These are phyloP conservation scores for Fusarium odoratissimum DNA, from an alignment of 2,329 filamentous ascomycete species.

Conservation along the genomic window DNA sequence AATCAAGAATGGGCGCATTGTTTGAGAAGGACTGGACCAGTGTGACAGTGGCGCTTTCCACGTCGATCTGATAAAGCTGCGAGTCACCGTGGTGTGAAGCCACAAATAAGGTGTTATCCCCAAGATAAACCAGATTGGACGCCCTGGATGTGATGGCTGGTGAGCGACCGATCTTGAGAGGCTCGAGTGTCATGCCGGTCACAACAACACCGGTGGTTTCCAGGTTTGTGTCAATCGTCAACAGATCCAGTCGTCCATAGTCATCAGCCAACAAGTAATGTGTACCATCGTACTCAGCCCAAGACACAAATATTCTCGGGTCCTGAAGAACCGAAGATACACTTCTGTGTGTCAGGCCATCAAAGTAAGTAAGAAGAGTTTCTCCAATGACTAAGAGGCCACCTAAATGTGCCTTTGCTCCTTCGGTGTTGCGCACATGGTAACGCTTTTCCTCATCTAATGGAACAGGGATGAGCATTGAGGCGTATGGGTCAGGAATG, in stretches of 20 bases:
- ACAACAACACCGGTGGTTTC: conserved; percentile 75
- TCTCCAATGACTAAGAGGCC: conserved; percentile 82
- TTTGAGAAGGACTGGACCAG: conserved; percentile 78
- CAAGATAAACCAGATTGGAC: conserved; percentile 81
- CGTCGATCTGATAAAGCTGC: conserved; percentile 75
- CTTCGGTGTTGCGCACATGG: conserved; percentile 65
- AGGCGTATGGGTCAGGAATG: conserved; percentile 66
- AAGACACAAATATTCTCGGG: conserved; percentile 89
- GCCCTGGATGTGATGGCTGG: conserved; percentile 73
- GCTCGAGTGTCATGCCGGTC: conserved; percentile 75
- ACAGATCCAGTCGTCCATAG: conserved; percentile 85
- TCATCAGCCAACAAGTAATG: conserved; percentile 93
- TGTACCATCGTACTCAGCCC: conserved; percentile 84
- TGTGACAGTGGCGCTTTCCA: conserved; percentile 60
- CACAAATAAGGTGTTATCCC: conserved; percentile 79
- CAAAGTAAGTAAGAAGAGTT: conserved; percentile 85
- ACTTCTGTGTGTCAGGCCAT: conserved; percentile 77
- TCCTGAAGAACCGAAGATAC: conserved; percentile 75
- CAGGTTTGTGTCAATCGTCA: conserved; percentile 79
- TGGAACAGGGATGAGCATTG: conserved; percentile 72
- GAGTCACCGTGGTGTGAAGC: conserved; percentile 95
- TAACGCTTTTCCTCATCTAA: conserved; percentile 70
- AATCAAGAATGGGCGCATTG: conserved; percentile 92
- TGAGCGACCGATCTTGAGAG: conserved; percentile 47
- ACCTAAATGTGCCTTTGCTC: conserved; percentile 69